Conservation (phyloP, 164 flowering plant genomes). For the Saururus chinensis region DNA sequence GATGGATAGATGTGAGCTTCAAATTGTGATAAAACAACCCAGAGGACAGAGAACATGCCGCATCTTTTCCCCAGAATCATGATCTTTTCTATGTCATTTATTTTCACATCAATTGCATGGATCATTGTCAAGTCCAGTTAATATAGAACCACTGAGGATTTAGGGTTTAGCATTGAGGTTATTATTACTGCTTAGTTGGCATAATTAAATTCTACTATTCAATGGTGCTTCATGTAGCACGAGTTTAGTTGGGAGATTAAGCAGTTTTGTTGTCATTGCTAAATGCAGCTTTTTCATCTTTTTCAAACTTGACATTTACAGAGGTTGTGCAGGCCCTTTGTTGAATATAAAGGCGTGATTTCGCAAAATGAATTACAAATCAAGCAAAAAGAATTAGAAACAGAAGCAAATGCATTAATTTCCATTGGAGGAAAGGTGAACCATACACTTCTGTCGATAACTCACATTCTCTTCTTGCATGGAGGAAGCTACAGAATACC, state of each 20-base stretch:
- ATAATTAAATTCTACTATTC: neutral
- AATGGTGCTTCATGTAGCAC: too few relatives aligned
- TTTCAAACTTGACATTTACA: neutral
- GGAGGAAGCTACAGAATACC: neutral
- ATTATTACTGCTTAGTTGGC: neutral
- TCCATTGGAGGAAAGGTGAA: slow-evolving; percentile 60
- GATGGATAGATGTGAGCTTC: too few relatives aligned
- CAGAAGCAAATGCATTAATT: slow-evolving; percentile 54
- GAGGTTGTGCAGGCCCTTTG: slow-evolving; percentile 53
- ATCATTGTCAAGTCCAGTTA: neutral
- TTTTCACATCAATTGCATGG: neutral
- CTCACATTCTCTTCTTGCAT: slow-evolving; percentile 1
- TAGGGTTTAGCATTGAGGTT: neutral
- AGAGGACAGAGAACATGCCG: neutral
- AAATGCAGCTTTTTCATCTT: neutral
- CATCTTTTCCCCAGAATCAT: neutral
- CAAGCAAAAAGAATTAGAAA: slow-evolving; percentile 57
- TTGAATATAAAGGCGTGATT: slow-evolving; percentile 74
- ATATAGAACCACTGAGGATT: neutral
- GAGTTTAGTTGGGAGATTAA: too few relatives aligned
- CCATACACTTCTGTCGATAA: neutral
- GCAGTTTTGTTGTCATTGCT: neutral
- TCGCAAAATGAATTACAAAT: slow-evolving; percentile 45
- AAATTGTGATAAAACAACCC: too few relatives aligned
- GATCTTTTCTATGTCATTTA: neutral